Evolutionary conservation across 345 rosid species (phyloP), one percentile per base, ranked within the genome.

Genomic region (Zanthoxylum bungeanum): DNA sequence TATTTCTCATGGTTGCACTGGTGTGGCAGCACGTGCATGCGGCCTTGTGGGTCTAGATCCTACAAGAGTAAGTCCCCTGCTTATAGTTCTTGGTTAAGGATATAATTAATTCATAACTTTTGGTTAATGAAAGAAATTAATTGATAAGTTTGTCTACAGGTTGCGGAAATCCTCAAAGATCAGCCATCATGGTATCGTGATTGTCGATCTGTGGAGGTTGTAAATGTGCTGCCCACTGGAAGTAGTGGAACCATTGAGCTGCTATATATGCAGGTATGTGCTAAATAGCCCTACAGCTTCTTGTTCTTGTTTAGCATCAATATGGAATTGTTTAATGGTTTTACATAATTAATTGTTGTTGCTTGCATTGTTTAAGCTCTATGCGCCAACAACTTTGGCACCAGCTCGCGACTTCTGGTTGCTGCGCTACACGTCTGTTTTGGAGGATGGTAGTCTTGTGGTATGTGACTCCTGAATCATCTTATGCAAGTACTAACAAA

Each of bases 371-470:
- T 51, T 71, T 28, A 46, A 93, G 98, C 91, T 94, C 72, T 94
- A 92, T 63, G 99, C 98, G 1, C 98, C 98, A n/a, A 95, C 99
- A 57, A 95, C 99, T 3, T 70, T 95, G 79, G 99, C 97, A 24
- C 96, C 99, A 52, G 98, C 97, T 68, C 98, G 99, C 69, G 99
- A 95, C 79, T 95, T 95, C 82, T 92, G 98, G 99, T 81, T 92
- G 90, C 72, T 95, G 77, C 98, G 98, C 22, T 95, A 95, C 79
- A 95, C 97, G 22, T 95, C 98, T 50, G 90, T 89, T 76, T 64
- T 89, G 85, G 98, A 95, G 81, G 99, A 95, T 73, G 99, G 99
- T 63, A 95, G 98, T 72, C 97, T 95, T 70, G 98, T 92, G 98
- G 98, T 94, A 85, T 55, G 79, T 62, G 33, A 66, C 47, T 64